Percentiles rank a stretch among this genome's conserved stretches.
These are phyloP conservation scores for Pyrenula massariospora DNA, from an alignment of 495 filamentous ascomycete genomes.

Conservation along the genomic window DNA sequence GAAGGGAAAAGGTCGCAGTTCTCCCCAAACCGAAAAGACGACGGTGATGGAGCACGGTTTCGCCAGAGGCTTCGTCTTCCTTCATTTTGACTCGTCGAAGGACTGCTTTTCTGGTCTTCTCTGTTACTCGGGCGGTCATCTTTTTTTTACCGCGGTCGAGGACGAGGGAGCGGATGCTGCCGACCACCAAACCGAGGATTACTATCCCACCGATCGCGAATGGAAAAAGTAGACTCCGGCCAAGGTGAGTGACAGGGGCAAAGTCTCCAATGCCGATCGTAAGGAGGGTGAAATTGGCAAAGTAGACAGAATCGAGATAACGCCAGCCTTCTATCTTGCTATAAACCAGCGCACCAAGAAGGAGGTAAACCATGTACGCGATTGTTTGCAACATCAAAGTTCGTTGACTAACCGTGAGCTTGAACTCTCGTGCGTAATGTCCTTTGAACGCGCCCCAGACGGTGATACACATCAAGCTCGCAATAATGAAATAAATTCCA, in stretches of 20 bases:
- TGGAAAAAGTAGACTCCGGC: constrained; percentile 61
- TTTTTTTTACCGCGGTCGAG: constrained; percentile 65
- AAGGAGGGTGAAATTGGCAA: constrained; percentile 72
- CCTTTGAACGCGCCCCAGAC: constrained; percentile 50
- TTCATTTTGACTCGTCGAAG: constrained; percentile 38
- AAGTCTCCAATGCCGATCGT: constrained; percentile 74
- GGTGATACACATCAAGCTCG: constrained; percentile 58
- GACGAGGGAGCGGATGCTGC: constrained; percentile 68
- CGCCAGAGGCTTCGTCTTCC: constrained; percentile 14
- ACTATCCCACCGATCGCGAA: constrained; percentile 73
- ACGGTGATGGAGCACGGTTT: constrained; percentile 6
- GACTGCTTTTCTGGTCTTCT: constrained; percentile 50
- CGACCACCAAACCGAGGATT: constrained; percentile 73
- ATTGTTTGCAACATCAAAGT: constrained; percentile 88
- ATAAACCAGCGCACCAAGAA: constrained; percentile 62
- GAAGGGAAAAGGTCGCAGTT: not conserved
- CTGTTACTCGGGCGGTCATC: constrained; percentile 55
- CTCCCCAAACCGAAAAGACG: constrained; percentile 1
- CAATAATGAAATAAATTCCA: constrained; percentile 62
- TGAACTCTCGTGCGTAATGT: constrained; percentile 59
- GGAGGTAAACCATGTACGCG: constrained; percentile 60
- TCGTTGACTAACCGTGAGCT: constrained; percentile 60
- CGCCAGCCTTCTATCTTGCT: constrained; percentile 63
- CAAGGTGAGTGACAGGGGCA: constrained; percentile 46
- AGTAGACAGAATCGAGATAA: constrained; percentile 72